Evolutionary conservation across 2,329 filamentous ascomycete genomes (phyloP).

Genomic region (Beauveria sp.): DNA sequence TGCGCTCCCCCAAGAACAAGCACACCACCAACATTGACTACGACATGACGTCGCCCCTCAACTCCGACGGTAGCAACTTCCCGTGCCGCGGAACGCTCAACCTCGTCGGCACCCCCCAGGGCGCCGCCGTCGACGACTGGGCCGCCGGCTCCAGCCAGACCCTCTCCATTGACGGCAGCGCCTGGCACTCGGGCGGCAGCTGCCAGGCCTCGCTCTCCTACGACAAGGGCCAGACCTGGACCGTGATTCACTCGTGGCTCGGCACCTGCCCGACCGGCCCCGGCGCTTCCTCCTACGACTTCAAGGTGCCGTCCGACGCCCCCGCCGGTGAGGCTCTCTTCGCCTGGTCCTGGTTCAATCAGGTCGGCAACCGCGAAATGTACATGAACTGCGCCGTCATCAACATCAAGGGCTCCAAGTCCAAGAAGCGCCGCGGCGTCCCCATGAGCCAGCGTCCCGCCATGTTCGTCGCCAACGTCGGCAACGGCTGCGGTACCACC

Average conservation of each 20-base stretch:
- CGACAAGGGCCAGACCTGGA: conserved; percentile 62
- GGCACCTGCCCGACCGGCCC: conserved; percentile 41
- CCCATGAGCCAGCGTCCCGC: conserved; percentile 51
- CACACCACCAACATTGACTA: conserved; percentile 52
- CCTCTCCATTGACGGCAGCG: conserved; percentile 56
- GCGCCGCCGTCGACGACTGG: conserved; percentile 52
- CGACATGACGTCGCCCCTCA: conserved; percentile 62
- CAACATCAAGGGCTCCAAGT: conserved; percentile 42
- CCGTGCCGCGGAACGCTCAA: conserved; percentile 64
- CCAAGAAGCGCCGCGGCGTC: conserved; percentile 24
- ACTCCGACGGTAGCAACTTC: conserved; percentile 54
- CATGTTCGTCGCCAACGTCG: conserved; percentile 61
- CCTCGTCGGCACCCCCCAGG: conserved; percentile 40
- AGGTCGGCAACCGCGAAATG: conserved; percentile 26
- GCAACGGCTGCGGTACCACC: conserved; percentile 31
- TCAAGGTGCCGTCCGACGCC: conserved; percentile 57
- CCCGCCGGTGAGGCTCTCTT: conserved; percentile 57
- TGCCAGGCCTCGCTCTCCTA: conserved; percentile 71
- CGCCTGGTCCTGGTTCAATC: conserved; percentile 73
- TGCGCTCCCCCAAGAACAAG: conserved; percentile 47
- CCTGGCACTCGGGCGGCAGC: conserved; percentile 61
- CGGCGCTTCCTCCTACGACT: conserved; percentile 47
- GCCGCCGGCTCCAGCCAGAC: conserved; percentile 53
- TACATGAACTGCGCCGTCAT: conserved; percentile 81
- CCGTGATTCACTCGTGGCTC: conserved; percentile 54